These are phyloP conservation scores for Malassezia cuniculi DNA, from an alignment of 1,284 basidiomycete genomes.

Conservation along the genomic window DNA sequence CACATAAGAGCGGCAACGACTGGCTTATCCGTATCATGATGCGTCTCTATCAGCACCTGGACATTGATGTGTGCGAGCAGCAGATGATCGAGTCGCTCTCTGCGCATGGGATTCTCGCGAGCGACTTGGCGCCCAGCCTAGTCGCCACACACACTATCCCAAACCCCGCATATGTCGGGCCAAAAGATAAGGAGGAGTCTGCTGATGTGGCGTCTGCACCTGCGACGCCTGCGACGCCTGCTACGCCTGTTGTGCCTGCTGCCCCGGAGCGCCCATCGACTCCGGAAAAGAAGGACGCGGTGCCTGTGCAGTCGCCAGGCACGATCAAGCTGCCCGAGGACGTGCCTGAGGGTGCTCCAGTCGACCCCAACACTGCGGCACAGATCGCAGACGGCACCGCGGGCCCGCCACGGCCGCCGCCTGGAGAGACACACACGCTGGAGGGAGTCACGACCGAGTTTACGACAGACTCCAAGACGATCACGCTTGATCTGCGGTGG, in stretches of 20 bases:
- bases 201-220: no score
- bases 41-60: conserved; percentile 43
- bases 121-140: conserved; percentile 40
- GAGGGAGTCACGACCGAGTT: conserved; percentile 42
- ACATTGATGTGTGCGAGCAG: conserved; percentile 39
- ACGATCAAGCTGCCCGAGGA: not conserved
- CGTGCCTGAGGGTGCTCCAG: no score
- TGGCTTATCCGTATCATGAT: conserved; percentile 42
- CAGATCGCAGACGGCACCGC: conserved; percentile 18
- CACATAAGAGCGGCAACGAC: conserved; percentile 26
- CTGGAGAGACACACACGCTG: no score
- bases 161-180: conserved; percentile 43
- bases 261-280: no score
- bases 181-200: not conserved
- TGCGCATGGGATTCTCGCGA: conserved; percentile 35
- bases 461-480: conserved; percentile 32
- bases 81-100: conserved; percentile 43
- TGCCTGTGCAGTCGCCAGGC: not conserved
- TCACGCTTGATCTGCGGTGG: conserved; percentile 44
- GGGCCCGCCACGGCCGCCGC: no score
- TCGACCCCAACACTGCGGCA: conserved; percentile 39
- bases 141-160: conserved; percentile 38
- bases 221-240: no score
- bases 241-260: no score
- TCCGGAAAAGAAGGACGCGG: not conserved